Evolutionary conservation across 768 basidiomycete species (phyloP), one percentile per base, ranked within the genome.

Genomic region (Heimioporus sp.): DNA sequence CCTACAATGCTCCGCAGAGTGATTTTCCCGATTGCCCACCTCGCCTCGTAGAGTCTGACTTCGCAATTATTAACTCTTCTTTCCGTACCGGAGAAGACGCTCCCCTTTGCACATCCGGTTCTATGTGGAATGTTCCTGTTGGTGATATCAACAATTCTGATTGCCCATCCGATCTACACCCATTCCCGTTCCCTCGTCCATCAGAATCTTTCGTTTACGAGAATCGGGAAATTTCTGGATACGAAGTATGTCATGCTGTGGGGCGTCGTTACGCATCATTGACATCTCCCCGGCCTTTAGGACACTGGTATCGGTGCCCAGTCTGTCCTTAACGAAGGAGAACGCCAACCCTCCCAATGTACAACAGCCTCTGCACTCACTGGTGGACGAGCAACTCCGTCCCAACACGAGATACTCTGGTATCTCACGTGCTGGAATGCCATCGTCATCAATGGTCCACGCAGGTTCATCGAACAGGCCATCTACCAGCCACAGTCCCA

Each of bases 401-500:
- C 51, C 1, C 12, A 46, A 1, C 59, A 60, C 10, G 44, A 53
- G 4, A 6, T 21, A 4, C 21, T 2, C 8, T 60, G 59, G 58
- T n/a, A 49, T 9, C 34, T 19, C 6, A 32, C 21, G 4, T 35
- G 10, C 7, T 2, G 19, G 30, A 10, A 52, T 9, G 49, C 55
- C 2, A 52, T 63, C 5, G 57, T 71, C 43, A 60, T 68, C 9
- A 58, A 63, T 10, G 54, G 56, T 17, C 66, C 68, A 10, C 76
- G 78, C 4, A 72, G 69, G 20, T 81, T 85, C 58, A 68, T 90
- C 3, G 85, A 84, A 8, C 87, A 90, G 63, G 70, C 58, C 17
- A 81, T 85, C 68, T 90, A 89, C 63, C 79, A 79, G 52, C 87
- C 87, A 1, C 81, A 85, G 56, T 86, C 84, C 3, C 79, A 78